phyloP scores from a whole-genome alignment of 2,329 filamentous ascomycete species.

The Colletotrichum simmondsii region DNA sequence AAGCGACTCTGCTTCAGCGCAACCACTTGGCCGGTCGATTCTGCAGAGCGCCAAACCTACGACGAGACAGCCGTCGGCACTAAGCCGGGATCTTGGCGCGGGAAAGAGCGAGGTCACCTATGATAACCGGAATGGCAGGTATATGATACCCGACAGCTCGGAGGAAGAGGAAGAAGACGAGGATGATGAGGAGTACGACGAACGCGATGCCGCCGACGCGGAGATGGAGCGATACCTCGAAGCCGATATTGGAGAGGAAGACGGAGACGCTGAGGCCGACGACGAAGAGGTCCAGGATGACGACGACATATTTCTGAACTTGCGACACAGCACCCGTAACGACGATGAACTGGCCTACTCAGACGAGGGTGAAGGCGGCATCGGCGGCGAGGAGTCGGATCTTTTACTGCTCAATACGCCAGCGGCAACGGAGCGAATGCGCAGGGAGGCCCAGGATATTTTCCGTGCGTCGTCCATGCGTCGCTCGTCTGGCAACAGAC shows the following conservation, averaged over 20 bases:
- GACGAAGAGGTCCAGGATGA: slow-evolving; percentile 54
- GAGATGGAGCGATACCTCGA: slow-evolving; percentile 50
- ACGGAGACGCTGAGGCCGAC: slow-evolving; percentile 50
- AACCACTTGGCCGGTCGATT: slow-evolving; percentile 61
- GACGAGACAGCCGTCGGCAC: slow-evolving; percentile 58
- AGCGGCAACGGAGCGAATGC: slow-evolving; percentile 63
- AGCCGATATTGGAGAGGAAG: slow-evolving; percentile 45
- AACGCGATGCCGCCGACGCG: slow-evolving; percentile 43
- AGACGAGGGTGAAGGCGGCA: slow-evolving; percentile 40
- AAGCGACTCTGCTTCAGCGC: slow-evolving; percentile 49
- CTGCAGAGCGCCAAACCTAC: slow-evolving; percentile 44
- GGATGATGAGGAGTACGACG: slow-evolving; percentile 43
- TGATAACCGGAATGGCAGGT: slow-evolving; percentile 38
- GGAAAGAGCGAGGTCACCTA: not conserved
- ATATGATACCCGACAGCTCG: slow-evolving; percentile 42
- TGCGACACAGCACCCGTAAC: slow-evolving; percentile 49
- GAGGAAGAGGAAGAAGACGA: slow-evolving; percentile 44
- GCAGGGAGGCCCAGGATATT: slow-evolving; percentile 66
- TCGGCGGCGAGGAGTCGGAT: slow-evolving; percentile 54
- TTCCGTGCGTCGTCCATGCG: slow-evolving; percentile 63
- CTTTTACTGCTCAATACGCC: slow-evolving; percentile 67
- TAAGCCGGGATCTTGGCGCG: slow-evolving; percentile 57
- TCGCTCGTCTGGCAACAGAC: slow-evolving; percentile 53
- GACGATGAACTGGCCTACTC: slow-evolving; percentile 33
- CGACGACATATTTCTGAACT: slow-evolving; percentile 61